These are phyloP conservation scores for Eucalyptus cloeziana DNA, from an alignment of 345 rosid species.

Conservation along the genomic window DNA sequence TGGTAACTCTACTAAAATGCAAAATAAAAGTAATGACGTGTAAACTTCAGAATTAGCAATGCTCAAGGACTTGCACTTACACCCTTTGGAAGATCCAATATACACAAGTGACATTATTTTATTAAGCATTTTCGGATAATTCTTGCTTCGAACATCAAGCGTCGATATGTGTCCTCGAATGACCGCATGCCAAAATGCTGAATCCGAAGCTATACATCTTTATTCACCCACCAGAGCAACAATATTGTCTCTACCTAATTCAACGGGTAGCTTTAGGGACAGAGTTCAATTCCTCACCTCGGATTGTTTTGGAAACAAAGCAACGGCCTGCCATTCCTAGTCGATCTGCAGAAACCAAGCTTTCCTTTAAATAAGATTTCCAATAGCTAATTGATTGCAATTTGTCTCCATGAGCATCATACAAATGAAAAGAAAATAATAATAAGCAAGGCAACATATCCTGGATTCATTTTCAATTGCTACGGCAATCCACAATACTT, in stretches of 20 bases:
- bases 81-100: not conserved
- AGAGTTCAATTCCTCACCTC: not conserved
- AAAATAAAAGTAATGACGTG: accelerated
- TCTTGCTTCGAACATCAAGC: not conserved
- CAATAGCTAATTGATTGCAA: not conserved
- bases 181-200: not conserved
- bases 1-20: not conserved
- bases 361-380: not conserved
- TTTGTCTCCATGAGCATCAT: not conserved
- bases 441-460: not conserved
- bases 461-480: not conserved
- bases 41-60: not conserved
- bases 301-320: not conserved
- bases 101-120: not conserved
- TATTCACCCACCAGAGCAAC: not conserved
- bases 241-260: not conserved
- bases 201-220: not conserved
- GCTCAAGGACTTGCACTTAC: not conserved
- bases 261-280: not conserved
- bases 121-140: not conserved
- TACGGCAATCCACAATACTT: not conserved
- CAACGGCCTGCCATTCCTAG: not conserved
- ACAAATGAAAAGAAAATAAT: not conserved
- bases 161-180: accelerated
- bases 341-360: not conserved